phyloP scores from a whole-genome alignment of 306 rosid species.

The Inga laurina region DNA sequence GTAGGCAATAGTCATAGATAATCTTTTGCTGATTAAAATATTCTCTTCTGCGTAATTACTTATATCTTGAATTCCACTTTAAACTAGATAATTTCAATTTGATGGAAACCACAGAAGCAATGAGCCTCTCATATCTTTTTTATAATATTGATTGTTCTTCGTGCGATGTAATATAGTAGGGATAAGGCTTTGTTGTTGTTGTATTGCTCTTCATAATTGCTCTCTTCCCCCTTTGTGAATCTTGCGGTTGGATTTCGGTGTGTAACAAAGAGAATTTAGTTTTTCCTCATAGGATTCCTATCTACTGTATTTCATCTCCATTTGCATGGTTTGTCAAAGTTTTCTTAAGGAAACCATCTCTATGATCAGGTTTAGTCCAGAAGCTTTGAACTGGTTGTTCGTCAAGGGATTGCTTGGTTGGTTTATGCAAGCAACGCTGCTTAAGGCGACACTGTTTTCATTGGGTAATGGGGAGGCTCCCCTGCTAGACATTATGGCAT shows the following conservation, averaged over 20 bases:
- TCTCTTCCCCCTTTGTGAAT: background rate
- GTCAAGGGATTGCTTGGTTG: constrained; percentile 94
- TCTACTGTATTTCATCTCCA: background rate
- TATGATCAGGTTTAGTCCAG: constrained; percentile 84
- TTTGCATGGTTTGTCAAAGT: background rate
- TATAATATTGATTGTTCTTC: background rate
- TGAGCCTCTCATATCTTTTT: background rate
- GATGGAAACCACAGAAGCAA: background rate
- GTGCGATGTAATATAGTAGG: no score
- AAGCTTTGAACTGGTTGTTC: constrained; percentile 90
- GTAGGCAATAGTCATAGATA: background rate
- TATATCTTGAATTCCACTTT: background rate
- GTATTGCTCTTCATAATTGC: background rate
- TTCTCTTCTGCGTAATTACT: background rate
- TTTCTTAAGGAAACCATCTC: constrained; percentile 21
- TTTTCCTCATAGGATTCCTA: background rate
- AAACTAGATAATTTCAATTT: background rate
- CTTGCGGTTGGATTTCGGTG: background rate
- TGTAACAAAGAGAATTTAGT: background rate
- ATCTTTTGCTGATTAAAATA: background rate
- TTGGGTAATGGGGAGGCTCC: constrained; percentile 90
- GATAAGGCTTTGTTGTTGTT: no score
- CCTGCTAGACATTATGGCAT: constrained; percentile 81
- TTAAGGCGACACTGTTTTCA: constrained; percentile 72
- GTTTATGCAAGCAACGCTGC: constrained; percentile 76